A percentile compares a stretch with the other conserved stretches of the same genome.
Conservation (phyloP, 768 basidiomycete genomes). For the Rossbeevera mucosa region DNA sequence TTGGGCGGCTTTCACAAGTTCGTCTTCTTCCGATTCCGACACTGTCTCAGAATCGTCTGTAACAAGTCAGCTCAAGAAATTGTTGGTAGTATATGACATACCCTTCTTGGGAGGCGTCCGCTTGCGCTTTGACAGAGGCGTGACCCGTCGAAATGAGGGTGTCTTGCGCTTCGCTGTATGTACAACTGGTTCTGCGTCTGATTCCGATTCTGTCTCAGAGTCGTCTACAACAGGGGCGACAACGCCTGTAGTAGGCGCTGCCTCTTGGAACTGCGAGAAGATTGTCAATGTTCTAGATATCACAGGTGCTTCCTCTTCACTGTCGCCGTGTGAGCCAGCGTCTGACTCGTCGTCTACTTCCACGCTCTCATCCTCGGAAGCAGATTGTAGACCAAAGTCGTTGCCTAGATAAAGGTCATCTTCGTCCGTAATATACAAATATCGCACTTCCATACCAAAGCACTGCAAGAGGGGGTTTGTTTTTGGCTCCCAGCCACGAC, state of each 20-base stretch:
- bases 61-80: neutral
- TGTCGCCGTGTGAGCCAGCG: conserved; percentile 19
- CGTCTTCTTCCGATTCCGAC: conserved; percentile 36
- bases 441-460: conserved; percentile 37
- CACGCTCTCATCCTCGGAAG: conserved; percentile 37
- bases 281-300: conserved; percentile 23
- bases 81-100: conserved; percentile 2
- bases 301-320: conserved; percentile 19
- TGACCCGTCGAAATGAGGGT: conserved; percentile 11
- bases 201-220: conserved; percentile 34
- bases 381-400: conserved; percentile 49
- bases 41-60: conserved; percentile 46
- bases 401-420: conserved; percentile 25
- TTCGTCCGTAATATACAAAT: neutral
- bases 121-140: conserved; percentile 16
- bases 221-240: conserved; percentile 10
- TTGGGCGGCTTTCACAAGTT: conserved; percentile 2
- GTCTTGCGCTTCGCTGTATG: conserved; percentile 23
- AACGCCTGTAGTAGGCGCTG: neutral
- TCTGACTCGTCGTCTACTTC: conserved; percentile 20
- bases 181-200: conserved; percentile 14
- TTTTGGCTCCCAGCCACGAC: conserved; percentile 3
- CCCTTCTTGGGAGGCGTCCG: conserved; percentile 14
- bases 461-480: conserved; percentile 45
- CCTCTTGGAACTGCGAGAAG: conserved; percentile 9